Evolutionary conservation across 257 asterid genomes (phyloP), one percentile per base, ranked within the genome.

Genomic region (Rehmannia glutinosa): DNA sequence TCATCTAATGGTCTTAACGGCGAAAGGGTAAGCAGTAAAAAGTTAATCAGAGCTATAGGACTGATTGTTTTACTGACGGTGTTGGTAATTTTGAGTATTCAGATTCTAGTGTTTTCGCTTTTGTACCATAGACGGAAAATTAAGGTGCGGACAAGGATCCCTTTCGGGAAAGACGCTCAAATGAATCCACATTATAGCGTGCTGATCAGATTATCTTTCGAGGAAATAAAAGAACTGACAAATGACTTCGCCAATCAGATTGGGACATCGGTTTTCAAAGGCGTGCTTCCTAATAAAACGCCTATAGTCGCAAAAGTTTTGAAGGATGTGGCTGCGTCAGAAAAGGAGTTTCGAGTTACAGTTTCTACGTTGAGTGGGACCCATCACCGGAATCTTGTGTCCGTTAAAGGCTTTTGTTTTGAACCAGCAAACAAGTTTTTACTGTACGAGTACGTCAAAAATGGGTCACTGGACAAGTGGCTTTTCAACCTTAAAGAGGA

Each of bases 391-490:
- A 86, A 86, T 51, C 77, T 86, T 6, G 85, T 46, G 8, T 77
- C 94, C 0, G 63, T 83, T 0, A 83, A 83, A 66, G 89, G 89
- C 9, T 86, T 86, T 64, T 83, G 93, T 23, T 86, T 67, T 20
- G 90, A 86, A 17, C 64, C 67, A 13, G 74, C 68, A 23, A 80
- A 78, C 66, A 86, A 86, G 70, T 8, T 74, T 16, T 77, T 83
- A 19, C 64, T 86, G 8, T 83, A 81, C 15, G 90, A 86, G 79
- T 78, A 73, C 17, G 80, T 83, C 8, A 73, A 80, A 0, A 76
- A 82, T 33, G 94, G 91, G 12, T 86, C 94, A 0, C 58, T 86
- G 50, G 80, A 80, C 71, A 67, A 80, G 43, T 86, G 90, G 94
- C 71, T 86, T 35, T 59, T 76, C 38, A 57, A 45, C 54, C 6